Evolutionary conservation across 768 basidiomycete species (phyloP).

Genomic region (Lentinula sp.): DNA sequence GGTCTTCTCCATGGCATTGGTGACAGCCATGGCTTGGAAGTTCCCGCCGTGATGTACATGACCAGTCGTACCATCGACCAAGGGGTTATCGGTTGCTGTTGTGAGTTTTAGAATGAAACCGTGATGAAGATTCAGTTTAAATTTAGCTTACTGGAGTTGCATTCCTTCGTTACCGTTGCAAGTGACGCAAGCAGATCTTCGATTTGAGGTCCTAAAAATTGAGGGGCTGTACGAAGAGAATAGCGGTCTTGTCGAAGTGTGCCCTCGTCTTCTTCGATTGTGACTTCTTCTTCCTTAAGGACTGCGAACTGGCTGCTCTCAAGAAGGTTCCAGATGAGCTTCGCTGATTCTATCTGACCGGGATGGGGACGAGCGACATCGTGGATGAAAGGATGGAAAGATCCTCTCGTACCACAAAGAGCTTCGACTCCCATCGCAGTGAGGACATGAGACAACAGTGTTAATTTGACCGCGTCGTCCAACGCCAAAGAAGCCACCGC

Average conservation of each 20-base stretch:
- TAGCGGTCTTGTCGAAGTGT: constrained; percentile 71
- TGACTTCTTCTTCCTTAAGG: constrained; percentile 57
- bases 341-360: constrained; percentile 70
- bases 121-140: background rate
- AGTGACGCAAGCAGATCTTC: constrained; percentile 67
- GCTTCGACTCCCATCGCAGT: constrained; percentile 82
- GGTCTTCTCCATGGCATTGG: constrained; percentile 41
- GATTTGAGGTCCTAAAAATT: constrained; percentile 76
- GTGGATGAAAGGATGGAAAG: constrained; percentile 70
- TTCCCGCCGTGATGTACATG: constrained; percentile 63
- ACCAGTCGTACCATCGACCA: constrained; percentile 63
- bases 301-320: constrained; percentile 56
- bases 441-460: constrained; percentile 60
- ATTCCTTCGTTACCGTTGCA: constrained; percentile 57
- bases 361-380: constrained; percentile 70
- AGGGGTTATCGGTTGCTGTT: constrained; percentile 79
- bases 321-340: constrained; percentile 55
- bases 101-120: constrained; percentile 1
- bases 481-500: constrained; percentile 68
- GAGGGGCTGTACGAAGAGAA: constrained; percentile 63
- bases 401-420: constrained; percentile 57
- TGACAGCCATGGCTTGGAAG: constrained; percentile 66
- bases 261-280: constrained; percentile 60
- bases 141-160: constrained; percentile 63
- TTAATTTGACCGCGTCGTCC: constrained; percentile 60